Evolutionary conservation across 192 early-diverging fungal genomes (phyloP), one percentile per base, ranked within the genome.

Genomic region (Radiomyces spectabilis): DNA sequence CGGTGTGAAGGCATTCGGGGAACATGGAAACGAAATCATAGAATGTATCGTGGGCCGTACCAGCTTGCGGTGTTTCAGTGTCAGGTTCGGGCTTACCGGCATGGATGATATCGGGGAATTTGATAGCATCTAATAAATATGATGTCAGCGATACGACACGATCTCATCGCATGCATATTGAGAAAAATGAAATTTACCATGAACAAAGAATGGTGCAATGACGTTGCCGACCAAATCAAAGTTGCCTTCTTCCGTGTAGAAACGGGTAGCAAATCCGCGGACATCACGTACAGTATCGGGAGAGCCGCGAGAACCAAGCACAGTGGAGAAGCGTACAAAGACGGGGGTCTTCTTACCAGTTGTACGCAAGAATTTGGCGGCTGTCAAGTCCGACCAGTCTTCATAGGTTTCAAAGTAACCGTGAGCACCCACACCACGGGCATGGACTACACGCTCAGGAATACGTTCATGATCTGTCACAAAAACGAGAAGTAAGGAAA

Each of bases 321-420:
- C 71, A 32, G 69, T 78, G 9, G 70, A 73, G 48, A 78, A 63
- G 15, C 76, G 65, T 9, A 69, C 63, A 71, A 77, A 78, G 0
- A 76, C 47, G 9, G 74, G 74, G 16, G 76, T 78, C 35, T 59
- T 50, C 30, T 53, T 54, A 51, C 53, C 30, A 18, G 54, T 51
- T 16, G 43, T 33, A 12, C 21, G 27, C 4, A 78, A 55, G 18
- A 66, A 53, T 16, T 55, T 57, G 10, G 73, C 76, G 12, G 51
- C 53, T 34, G 74, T 77, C 41, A 76, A 13, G 25, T 47, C 57
- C 22, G 52, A 62, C 44, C 58, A 52, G 37, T 75, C 66, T 9
- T 25, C 48, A 66, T 68, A 67, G 13, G 59, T 18, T 27, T 50
- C 30, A 42, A 78, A 78, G 21, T 57, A 61, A 25, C 73, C 76